Evolutionary conservation across 2,329 filamentous ascomycete species (phyloP), one percentile per base, ranked within the genome.

Genomic region (Monosporascus cannonballus): DNA sequence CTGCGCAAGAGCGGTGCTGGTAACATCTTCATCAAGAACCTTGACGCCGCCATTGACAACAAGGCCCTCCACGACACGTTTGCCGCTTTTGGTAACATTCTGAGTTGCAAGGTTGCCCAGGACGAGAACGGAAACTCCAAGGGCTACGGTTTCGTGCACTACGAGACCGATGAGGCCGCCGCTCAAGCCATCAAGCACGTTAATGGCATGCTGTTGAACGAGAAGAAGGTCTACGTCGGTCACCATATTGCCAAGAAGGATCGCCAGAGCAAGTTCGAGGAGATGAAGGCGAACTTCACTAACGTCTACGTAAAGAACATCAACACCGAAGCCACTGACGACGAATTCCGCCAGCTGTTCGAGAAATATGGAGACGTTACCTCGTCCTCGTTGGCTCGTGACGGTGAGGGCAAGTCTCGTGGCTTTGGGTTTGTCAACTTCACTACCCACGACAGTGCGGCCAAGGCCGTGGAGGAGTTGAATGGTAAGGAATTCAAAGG

Each of bases 271-370:
- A 99, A 99, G 80, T 97, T 97, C 66, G 94, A 99, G 80, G 94
- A 99, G 83, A 99, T 99, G 93, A 99, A 99, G 87, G 94, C 94
- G 74, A 99, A 99, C 83, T 99, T 95, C 83, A 99, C 94, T 80
- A 99, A 99, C 74, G 86, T 99, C 75, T 99, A 99, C 78, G 90
- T 99, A 79, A 99, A 99, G 86, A 99, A 99, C 79, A 87, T 99
- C 64, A 84, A 86, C 66, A 68, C 77, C 37, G 93, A 96, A 48
- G 89, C 87, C 59, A 87, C 84, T 54, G 94, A 99, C 57, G 92
- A 97, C 8, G 88, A 97, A 71, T 97, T 99, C 85, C 90, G 91
- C 64, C 82, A 86, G 57, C 80, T 97, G 49, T 97, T 99, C 66
- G 89, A 94, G 80, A 86, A 86, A 74, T 96, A 84, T 67, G 94